Percentiles rank a stretch among this genome's conserved stretches.
phyloP scores from a whole-genome alignment of 2,329 filamentous ascomycete genomes.

The Nectriaceae sp. region DNA sequence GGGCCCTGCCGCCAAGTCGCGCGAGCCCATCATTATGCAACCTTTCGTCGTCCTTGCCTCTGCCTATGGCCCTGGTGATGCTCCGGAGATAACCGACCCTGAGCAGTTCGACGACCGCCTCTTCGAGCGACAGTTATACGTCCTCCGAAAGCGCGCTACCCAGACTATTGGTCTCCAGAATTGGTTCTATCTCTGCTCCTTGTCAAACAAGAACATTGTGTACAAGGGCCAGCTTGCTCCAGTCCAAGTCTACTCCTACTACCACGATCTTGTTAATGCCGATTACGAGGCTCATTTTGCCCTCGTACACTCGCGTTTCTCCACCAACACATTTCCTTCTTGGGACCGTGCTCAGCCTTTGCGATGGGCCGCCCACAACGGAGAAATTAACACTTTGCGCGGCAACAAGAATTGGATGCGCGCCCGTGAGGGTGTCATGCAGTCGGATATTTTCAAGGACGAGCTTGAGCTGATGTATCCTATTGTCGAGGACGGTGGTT shows the following conservation, averaged over 20 bases:
- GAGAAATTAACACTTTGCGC: constrained; percentile 96
- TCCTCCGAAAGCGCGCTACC: constrained; percentile 91
- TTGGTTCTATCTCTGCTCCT: constrained; percentile 97
- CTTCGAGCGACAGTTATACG: constrained; percentile 92
- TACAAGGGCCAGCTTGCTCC: constrained; percentile 97
- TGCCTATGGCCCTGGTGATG: constrained; percentile 79
- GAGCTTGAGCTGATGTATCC: constrained; percentile 90
- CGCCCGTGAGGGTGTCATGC: constrained; percentile 91
- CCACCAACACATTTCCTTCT: constrained; percentile 96
- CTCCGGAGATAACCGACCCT: constrained; percentile 76
- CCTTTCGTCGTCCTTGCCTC: constrained; percentile 89
- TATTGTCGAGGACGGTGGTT: constrained; percentile 94
- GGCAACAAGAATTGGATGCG: constrained; percentile 99
- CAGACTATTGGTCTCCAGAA: constrained; percentile 95
- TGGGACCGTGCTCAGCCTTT: constrained; percentile 97
- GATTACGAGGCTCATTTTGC: constrained; percentile 98
- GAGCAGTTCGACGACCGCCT: constrained; percentile 79
- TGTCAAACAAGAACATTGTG: constrained; percentile 98
- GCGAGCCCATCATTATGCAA: constrained; percentile 93
- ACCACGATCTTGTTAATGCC: constrained; percentile 93
- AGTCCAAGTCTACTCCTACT: constrained; percentile 96
- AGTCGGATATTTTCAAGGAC: constrained; percentile 88
- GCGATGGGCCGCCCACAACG: constrained; percentile 96
- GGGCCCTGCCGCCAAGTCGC: constrained; percentile 87
- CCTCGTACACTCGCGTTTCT: constrained; percentile 95